Evolutionary conservation across 2,329 filamentous ascomycete species (phyloP).

Genomic region (Zymoseptoria brevis): DNA sequence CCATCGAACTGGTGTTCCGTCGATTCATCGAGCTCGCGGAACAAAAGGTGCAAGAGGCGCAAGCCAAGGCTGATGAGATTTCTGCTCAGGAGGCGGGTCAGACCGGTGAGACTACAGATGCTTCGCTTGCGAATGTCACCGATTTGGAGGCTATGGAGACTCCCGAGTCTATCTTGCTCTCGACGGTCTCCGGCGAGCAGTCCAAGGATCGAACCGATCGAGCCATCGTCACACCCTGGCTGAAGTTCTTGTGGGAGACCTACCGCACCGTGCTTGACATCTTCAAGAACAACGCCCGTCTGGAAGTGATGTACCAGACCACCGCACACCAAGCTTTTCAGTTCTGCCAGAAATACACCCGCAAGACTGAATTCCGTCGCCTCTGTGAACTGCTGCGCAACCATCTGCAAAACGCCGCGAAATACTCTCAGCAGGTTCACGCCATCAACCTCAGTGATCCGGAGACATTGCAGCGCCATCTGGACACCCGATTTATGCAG

Average conservation of each 20-base stretch:
- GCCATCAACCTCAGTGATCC: constrained; percentile 98
- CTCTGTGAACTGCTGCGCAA: constrained; percentile 97
- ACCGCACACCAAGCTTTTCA: constrained; percentile 97
- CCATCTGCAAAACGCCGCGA: constrained; percentile 97
- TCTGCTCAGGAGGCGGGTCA: constrained; percentile 70
- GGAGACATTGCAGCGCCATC: constrained; percentile 91
- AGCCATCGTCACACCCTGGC: constrained; percentile 96
- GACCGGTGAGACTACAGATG: constrained; percentile 69
- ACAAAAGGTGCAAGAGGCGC: constrained; percentile 89
- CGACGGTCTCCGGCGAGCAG: constrained; percentile 96
- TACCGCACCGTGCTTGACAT: constrained; percentile 98
- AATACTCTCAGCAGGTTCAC: constrained; percentile 98
- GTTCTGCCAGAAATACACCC: constrained; percentile 95
- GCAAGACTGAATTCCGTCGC: constrained; percentile 98
- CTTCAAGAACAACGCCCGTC: constrained; percentile 94
- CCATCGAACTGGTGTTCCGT: constrained; percentile 95
- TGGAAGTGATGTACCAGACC: constrained; percentile 97
- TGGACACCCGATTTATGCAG: constrained; percentile 97
- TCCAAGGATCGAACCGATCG: constrained; percentile 95
- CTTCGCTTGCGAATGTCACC: constrained; percentile 68
- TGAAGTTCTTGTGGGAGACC: constrained; percentile 99
- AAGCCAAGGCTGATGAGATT: constrained; percentile 91
- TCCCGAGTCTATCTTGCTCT: constrained; percentile 93
- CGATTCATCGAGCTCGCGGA: constrained; percentile 97
- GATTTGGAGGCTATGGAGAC: constrained; percentile 97